phyloP scores from a whole-genome alignment of 192 early-diverging fungal species.

The Phlyctochytrium planicorne region DNA sequence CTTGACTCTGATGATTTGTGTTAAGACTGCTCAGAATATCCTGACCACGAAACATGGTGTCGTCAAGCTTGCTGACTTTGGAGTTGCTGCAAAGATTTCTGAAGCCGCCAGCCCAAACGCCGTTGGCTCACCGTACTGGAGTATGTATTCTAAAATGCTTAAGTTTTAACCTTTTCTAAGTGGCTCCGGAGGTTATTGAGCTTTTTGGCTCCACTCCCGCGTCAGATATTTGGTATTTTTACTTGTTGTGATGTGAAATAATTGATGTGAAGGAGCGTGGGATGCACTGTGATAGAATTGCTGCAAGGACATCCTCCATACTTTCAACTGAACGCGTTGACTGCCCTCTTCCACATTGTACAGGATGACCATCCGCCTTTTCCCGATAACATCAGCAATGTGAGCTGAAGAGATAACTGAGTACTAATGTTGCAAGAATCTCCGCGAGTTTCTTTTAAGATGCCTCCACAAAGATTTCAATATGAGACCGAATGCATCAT shows the following conservation, averaged over 20 bases:
- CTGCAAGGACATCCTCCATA: slow-evolving; percentile 93
- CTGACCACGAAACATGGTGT: slow-evolving; percentile 94
- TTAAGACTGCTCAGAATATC: slow-evolving; percentile 62
- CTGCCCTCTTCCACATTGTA: slow-evolving; percentile 91
- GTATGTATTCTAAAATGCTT: background rate
- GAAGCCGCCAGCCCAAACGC: slow-evolving; percentile 34
- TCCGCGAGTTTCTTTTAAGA: slow-evolving; percentile 75
- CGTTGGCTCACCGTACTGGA: slow-evolving; percentile 52
- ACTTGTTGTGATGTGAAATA: background rate
- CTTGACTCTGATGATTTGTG: background rate
- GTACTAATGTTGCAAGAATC: slow-evolving; percentile 43
- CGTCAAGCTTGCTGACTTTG: slow-evolving; percentile 96
- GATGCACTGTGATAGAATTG: slow-evolving; percentile 92
- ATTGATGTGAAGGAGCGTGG: slow-evolving; percentile 61
- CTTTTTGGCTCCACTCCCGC: slow-evolving; percentile 81
- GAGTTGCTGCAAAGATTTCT: slow-evolving; percentile 82
- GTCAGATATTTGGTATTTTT: slow-evolving; percentile 82
- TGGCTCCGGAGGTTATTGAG: slow-evolving; percentile 72
- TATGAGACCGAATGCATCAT: slow-evolving; percentile 67
- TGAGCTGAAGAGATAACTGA: slow-evolving; percentile 1
- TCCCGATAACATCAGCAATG: slow-evolving; percentile 71
- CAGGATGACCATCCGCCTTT: slow-evolving; percentile 75
- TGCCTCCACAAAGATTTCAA: slow-evolving; percentile 85
- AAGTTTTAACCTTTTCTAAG: slow-evolving; percentile 7
- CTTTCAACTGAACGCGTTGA: slow-evolving; percentile 78